phyloP scores from a whole-genome alignment of 31 red algal genomes.

The Asparagopsis taxiformis region DNA sequence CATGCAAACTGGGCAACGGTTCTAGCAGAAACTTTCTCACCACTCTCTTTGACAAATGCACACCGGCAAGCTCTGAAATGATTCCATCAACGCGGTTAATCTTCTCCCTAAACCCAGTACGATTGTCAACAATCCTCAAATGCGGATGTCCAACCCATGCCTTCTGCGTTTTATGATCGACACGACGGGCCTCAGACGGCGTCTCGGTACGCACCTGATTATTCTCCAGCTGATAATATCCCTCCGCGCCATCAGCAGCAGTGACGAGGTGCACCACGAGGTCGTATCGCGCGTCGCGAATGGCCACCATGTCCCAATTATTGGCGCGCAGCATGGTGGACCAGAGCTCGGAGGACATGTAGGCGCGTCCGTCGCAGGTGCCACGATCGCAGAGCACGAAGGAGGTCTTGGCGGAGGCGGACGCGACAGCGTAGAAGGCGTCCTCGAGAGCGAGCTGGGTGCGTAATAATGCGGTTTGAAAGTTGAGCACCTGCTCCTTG shows the following conservation, averaged over 20 bases:
- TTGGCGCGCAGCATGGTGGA: constrained; percentile 49
- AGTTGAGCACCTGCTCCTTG: constrained; percentile 30
- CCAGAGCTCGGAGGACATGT: constrained; percentile 62
- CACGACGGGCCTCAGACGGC: constrained; percentile 32
- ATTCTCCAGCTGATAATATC: constrained; percentile 50
- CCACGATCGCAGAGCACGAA: constrained; percentile 80
- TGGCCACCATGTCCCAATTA: constrained; percentile 47
- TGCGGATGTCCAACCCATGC: constrained; percentile 82
- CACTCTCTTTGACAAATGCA: constrained; percentile 50
- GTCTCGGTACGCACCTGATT: constrained; percentile 58
- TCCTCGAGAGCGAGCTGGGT: constrained; percentile 80
- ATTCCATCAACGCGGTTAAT: constrained; percentile 61
- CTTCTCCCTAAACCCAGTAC: constrained; percentile 66
- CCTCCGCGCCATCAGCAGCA: constrained; percentile 66
- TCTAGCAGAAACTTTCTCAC: constrained; percentile 70
- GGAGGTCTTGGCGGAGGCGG: constrained; percentile 19
- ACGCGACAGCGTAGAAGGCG: constrained; percentile 44
- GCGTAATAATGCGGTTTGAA: constrained; percentile 72
- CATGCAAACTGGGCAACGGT: too few relatives aligned
- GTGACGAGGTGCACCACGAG: constrained; percentile 82
- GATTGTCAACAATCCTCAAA: constrained; percentile 70
- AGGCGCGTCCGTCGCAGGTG: constrained; percentile 68
- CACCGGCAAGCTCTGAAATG: constrained; percentile 64
- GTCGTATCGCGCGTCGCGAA: constrained; percentile 80
- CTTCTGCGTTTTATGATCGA: constrained; percentile 51